Evolutionary conservation across 2,329 filamentous ascomycete species (phyloP), one percentile per base, ranked within the genome.

Genomic region (Paraphaeosphaeria minitans): DNA sequence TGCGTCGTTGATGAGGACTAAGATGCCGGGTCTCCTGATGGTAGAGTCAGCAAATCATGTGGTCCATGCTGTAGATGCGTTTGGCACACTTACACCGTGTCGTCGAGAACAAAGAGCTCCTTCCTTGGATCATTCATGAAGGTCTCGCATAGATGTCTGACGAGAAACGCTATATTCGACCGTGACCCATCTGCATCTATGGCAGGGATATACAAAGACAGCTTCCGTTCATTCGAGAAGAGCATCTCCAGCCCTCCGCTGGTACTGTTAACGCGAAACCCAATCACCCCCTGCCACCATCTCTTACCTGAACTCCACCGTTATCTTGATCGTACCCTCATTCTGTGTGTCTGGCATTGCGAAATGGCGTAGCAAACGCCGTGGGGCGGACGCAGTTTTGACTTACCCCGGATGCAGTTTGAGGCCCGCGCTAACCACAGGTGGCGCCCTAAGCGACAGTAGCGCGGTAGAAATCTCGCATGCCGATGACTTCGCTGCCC

Each of bases 1-100:
- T 27, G 93, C 92, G 69, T 99, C 95, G 75, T 99, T 99, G 77
- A 99, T 96, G 57, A 99, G 84, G 29, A 97, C 94, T 45, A 99
- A 85, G 75, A 99, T 97, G 2, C 95, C 95, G 5, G 95, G 95
- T 54, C 95, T 93, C 60, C 94, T 98, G 57, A 27, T n/a, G 19
- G 53, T 1, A 12, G 67, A 60, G 65, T 70, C 53, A 73, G 69
- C 43, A 49, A 58, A 53, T 12, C 19, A 24, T 12, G 2, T 41
- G 24, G 5, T 35, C 8, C 1, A 29, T 8, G n/a, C 29, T 41
- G 3, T 16, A 6, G 13, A 24, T 9, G 24, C 4, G 33, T 42
- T 22, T 21, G 16, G 55, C 14, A 39, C 0, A 86, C 92, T 75
- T 86, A 97, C 94, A 98, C 89, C 70, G 93, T 88, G 68, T 85